Percentiles rank a stretch among this genome's conserved stretches.
Conservation (phyloP, 2,329 filamentous ascomycete genomes). For the Cladophialophora bantiana region DNA sequence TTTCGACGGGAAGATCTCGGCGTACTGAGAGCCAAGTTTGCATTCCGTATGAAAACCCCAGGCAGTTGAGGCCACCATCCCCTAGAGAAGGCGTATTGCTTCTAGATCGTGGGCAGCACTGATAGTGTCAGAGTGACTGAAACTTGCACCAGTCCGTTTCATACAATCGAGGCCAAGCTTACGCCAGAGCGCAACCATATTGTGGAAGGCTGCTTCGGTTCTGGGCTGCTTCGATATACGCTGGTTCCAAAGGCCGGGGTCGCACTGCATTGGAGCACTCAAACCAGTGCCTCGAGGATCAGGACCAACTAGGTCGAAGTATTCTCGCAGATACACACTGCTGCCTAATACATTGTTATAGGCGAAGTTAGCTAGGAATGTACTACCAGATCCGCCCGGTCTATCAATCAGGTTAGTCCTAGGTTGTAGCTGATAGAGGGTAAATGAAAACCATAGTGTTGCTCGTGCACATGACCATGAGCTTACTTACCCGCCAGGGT, state of each 20-base stretch:
- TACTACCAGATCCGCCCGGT: background rate
- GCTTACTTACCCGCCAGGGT: background rate
- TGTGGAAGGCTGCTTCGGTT: background rate
- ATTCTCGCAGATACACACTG: background rate
- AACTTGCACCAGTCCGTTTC: background rate
- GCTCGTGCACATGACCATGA: background rate
- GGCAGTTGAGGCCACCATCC: background rate
- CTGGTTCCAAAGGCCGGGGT: background rate
- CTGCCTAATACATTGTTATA: background rate
- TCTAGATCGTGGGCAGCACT: background rate
- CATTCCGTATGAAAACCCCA: background rate
- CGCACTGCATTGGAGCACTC: background rate
- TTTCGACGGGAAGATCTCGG: background rate
- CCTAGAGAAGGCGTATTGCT: background rate
- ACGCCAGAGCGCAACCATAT: background rate
- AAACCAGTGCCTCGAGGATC: conserved; percentile 1
- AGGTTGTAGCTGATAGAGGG: background rate
- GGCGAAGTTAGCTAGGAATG: background rate
- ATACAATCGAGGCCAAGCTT: background rate
- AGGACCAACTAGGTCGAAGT: background rate
- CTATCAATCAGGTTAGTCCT: background rate
- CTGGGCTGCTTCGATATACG: background rate
- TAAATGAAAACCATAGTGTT: background rate
- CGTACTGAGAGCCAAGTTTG: conserved; percentile 2
- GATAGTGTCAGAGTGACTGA: background rate